Percentiles rank a stretch among this genome's conserved stretches.
Evolutionary conservation across 1,284 basidiomycete species (phyloP).

Genomic region (Microstroma glucosiphilum): DNA sequence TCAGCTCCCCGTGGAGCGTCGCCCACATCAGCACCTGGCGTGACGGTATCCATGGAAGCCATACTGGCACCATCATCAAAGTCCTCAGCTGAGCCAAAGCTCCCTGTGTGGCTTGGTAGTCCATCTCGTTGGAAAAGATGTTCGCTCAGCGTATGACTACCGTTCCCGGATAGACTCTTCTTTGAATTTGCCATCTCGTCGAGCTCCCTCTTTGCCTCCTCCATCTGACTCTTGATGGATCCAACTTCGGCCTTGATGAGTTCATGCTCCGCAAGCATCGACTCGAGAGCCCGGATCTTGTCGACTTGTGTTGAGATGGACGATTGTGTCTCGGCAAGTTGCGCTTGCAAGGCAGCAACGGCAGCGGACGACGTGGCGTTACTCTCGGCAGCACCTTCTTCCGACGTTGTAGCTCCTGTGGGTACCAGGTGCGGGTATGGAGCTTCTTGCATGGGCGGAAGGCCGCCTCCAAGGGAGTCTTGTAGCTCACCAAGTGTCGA

Average conservation of each 20-base stretch:
- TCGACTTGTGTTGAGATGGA: conserved; percentile 74
- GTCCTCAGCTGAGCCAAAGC: conserved; percentile 17
- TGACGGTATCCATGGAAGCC: conserved; percentile 41
- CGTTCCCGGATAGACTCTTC: not conserved
- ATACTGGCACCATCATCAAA: conserved; percentile 44
- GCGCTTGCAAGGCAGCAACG: conserved; percentile 63
- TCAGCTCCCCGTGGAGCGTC: conserved; percentile 15
- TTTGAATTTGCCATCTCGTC: conserved; percentile 17
- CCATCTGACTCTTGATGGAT: conserved; percentile 51
- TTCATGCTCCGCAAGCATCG: conserved; percentile 74
- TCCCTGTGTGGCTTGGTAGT: conserved; percentile 28
- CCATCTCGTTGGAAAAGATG: conserved; percentile 38
- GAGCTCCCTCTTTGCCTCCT: conserved; percentile 41
- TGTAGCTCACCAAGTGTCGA: conserved; percentile 84
- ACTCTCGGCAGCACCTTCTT: conserved; percentile 20
- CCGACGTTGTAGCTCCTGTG: conserved; percentile 13
- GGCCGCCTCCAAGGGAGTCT: conserved; percentile 77
- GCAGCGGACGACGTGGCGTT: conserved; percentile 21
- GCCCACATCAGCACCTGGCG: conserved; percentile 16
- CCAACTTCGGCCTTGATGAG: conserved; percentile 73
- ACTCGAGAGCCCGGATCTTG: conserved; percentile 75
- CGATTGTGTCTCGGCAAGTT: conserved; percentile 77
- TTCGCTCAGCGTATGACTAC: not conserved
- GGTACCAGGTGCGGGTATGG: conserved; percentile 47
- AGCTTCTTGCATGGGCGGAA: conserved; percentile 46